These are phyloP conservation scores for Ustulina deusta DNA, from an alignment of 2,329 filamentous ascomycete genomes.

Conservation along the genomic window DNA sequence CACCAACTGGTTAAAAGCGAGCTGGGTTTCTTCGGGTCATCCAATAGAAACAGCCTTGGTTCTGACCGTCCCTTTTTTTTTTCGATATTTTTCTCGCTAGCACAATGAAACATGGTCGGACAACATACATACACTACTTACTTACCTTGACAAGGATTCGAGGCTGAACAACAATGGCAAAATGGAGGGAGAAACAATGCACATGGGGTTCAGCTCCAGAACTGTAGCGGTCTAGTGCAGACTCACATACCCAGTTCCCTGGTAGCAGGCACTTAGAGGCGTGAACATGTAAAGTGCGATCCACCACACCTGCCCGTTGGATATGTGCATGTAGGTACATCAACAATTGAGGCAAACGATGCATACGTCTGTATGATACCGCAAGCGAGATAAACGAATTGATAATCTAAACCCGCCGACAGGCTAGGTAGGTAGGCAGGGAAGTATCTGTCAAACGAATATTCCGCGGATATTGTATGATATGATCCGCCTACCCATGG, in stretches of 20 bases:
- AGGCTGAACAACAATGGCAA: background rate
- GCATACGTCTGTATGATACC: background rate
- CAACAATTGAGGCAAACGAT: background rate
- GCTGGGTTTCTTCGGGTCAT: too few species aligned
- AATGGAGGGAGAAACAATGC: background rate
- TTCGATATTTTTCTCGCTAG: background rate
- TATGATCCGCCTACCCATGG: background rate
- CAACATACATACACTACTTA: too few species aligned
- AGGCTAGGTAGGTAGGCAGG: background rate
- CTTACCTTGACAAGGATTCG: background rate
- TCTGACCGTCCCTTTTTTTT: too few species aligned
- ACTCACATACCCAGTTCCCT: background rate
- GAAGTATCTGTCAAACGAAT: background rate
- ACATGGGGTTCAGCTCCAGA: background rate
- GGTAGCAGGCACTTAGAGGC: slow-evolving; percentile 7
- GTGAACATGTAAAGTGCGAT: background rate
- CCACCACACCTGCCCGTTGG: background rate
- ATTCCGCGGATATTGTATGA: background rate
- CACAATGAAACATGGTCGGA: background rate
- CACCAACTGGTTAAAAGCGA: too few species aligned
- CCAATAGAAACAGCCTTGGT: too few species aligned
- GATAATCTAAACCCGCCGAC: slow-evolving; percentile 8
- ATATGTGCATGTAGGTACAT: slow-evolving; percentile 4
- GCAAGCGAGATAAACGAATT: background rate
- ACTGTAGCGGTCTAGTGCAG: background rate